Evolutionary conservation across 2,329 filamentous ascomycete genomes (phyloP).

Genomic region (Coniochaeta sp.): DNA sequence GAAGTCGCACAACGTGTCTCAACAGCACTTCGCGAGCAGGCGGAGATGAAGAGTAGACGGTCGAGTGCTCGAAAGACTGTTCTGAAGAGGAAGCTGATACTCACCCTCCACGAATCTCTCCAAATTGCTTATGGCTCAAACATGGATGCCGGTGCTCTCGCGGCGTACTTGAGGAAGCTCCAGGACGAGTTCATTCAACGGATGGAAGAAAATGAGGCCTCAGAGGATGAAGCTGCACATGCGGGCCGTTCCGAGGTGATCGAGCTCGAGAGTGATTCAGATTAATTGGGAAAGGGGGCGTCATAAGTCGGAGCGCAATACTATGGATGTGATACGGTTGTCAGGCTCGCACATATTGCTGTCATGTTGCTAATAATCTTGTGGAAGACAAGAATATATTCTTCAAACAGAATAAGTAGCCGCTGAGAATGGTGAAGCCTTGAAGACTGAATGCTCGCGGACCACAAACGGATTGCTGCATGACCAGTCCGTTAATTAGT

Average conservation of each 20-base stretch:
- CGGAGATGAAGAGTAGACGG: constrained; percentile 48
- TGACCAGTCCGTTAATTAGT: too few species aligned
- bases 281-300: background rate
- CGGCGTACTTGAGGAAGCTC: constrained; percentile 55
- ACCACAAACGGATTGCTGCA: too few species aligned
- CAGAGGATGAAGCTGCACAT: background rate
- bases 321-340: background rate
- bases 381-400: background rate
- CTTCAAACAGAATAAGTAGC: background rate
- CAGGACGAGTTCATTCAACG: constrained; percentile 67
- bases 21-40: constrained; percentile 48
- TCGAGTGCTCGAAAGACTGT: constrained; percentile 51
- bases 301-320: background rate
- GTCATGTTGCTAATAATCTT: background rate
- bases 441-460: too few species aligned
- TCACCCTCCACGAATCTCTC: constrained; percentile 66
- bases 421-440: too few species aligned
- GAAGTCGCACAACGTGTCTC: constrained; percentile 61
- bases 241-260: background rate
- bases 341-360: background rate
- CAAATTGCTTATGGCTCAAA: constrained; percentile 57
- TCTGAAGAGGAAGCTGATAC: constrained; percentile 63
- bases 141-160: constrained; percentile 57
- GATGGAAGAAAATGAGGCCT: constrained; percentile 58
- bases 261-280: background rate